Percentiles rank a stretch among this genome's conserved stretches.
Conservation (phyloP, 2,329 filamentous ascomycete species). For the Colletotrichum australisinense region DNA sequence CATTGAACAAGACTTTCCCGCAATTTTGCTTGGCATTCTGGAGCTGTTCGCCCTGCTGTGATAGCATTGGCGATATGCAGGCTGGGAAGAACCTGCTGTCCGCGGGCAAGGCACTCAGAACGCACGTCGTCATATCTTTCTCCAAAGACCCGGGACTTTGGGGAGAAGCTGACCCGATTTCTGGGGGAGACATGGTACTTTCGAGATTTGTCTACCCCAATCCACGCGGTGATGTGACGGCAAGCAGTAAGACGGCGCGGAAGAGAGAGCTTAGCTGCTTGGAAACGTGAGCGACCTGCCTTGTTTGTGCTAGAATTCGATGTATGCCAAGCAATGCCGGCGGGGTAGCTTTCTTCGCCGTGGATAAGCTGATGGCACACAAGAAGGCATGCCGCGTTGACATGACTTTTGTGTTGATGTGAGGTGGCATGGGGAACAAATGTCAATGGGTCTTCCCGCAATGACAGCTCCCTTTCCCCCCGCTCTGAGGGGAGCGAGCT, state of each 20-base stretch:
- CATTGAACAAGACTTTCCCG: background rate
- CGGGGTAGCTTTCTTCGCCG: slow-evolving; percentile 8
- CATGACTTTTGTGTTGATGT: background rate
- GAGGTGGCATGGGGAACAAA: background rate
- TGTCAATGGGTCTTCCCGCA: background rate
- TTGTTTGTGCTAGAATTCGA: slow-evolving; percentile 23
- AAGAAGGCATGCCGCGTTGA: no score
- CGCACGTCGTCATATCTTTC: slow-evolving; percentile 12
- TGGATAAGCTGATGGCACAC: slow-evolving; percentile 20
- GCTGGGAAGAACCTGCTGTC: no score
- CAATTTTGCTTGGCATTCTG: background rate
- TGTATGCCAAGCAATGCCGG: slow-evolving; percentile 11
- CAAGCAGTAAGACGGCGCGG: slow-evolving; percentile 6
- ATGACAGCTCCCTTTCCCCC: background rate
- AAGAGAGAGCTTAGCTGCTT: background rate
- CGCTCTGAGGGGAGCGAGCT: background rate
- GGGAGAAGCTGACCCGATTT: background rate
- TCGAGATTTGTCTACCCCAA: background rate
- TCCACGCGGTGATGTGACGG: no score
- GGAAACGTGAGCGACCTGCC: slow-evolving; percentile 17
- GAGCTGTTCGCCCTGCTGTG: background rate
- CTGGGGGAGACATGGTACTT: background rate
- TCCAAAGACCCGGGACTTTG: background rate
- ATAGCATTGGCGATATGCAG: background rate
- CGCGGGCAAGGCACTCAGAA: background rate